Evolutionary conservation across 1,284 basidiomycete genomes (phyloP).

Genomic region (Melampsora larici-populina): DNA sequence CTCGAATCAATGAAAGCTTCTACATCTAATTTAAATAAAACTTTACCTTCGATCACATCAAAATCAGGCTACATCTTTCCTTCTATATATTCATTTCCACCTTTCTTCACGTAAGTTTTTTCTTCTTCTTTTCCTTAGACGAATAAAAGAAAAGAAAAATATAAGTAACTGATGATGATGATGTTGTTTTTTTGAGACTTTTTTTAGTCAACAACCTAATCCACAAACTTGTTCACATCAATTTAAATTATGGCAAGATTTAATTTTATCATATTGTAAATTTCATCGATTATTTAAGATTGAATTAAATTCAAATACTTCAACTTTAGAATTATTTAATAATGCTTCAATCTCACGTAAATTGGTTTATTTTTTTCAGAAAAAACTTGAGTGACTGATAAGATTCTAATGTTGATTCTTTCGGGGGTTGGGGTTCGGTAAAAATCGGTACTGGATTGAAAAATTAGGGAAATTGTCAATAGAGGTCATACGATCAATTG

Average conservation of each 20-base stretch:
- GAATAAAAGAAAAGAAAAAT: background rate
- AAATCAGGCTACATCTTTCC: slow-evolving; percentile 27
- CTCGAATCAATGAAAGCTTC: no score
- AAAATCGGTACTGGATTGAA: background rate
- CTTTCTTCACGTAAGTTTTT: slow-evolving; percentile 31
- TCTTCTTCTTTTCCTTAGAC: background rate
- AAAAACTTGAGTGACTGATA: no score
- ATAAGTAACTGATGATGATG: background rate
- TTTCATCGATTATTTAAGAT: slow-evolving; percentile 21
- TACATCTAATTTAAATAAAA: background rate
- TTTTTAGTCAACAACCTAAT: slow-evolving; percentile 34
- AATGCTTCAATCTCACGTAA: slow-evolving; percentile 21
- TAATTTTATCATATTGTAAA: slow-evolving; percentile 35
- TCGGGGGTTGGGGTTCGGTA: background rate
- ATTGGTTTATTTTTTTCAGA: background rate
- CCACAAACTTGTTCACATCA: slow-evolving; percentile 40
- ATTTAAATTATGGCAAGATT: slow-evolving; percentile 28
- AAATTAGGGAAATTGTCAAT: slow-evolving; percentile 16
- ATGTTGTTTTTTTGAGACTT: background rate
- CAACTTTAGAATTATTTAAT: slow-evolving; percentile 20
- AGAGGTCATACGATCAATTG: slow-evolving; percentile 4
- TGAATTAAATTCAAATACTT: background rate
- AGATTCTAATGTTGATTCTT: background rate
- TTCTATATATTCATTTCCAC: slow-evolving; percentile 32
- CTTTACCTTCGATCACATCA: background rate